phyloP scores from a whole-genome alignment of 2,329 filamentous ascomycete genomes.

The Tolypocladium album region DNA sequence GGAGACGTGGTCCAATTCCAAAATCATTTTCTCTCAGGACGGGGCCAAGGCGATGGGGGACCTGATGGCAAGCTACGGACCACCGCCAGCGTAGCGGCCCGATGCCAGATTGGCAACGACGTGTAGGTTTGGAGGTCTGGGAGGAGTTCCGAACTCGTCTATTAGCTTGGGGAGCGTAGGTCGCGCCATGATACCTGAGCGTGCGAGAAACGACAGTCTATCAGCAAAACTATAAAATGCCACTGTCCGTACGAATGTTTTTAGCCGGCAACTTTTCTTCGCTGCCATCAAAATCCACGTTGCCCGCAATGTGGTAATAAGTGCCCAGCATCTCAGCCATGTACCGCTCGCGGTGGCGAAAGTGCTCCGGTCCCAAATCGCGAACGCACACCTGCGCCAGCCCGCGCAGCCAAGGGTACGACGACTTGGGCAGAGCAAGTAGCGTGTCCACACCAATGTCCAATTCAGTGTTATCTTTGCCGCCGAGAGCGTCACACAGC shows the following conservation, averaged over 20 bases:
- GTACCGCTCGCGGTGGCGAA: slow-evolving; percentile 10
- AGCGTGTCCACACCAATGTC: slow-evolving; percentile 4
- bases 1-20: slow-evolving; percentile 3
- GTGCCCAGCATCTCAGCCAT: slow-evolving; percentile 12
- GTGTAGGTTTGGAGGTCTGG: neutral
- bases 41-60: slow-evolving; percentile 4
- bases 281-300: neutral
- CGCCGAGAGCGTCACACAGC: slow-evolving; percentile 3
- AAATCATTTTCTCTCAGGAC: slow-evolving; percentile 2
- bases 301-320: slow-evolving; percentile 5
- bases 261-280: neutral
- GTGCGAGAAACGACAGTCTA: neutral
- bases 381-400: slow-evolving; percentile 5
- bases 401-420: slow-evolving; percentile 6
- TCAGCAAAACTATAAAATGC: neutral
- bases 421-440: slow-evolving; percentile 4
- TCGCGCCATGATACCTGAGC: neutral
- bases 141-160: neutral
- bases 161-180: neutral
- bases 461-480: slow-evolving; percentile 1
- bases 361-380: slow-evolving; percentile 6
- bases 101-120: neutral
- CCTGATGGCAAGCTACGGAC: slow-evolving; percentile 1
- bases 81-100: neutral
- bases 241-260: neutral